Evolutionary conservation across 495 filamentous ascomycete genomes (phyloP), one percentile per base, ranked within the genome.

Genomic region (Aspergillus leporis): DNA sequence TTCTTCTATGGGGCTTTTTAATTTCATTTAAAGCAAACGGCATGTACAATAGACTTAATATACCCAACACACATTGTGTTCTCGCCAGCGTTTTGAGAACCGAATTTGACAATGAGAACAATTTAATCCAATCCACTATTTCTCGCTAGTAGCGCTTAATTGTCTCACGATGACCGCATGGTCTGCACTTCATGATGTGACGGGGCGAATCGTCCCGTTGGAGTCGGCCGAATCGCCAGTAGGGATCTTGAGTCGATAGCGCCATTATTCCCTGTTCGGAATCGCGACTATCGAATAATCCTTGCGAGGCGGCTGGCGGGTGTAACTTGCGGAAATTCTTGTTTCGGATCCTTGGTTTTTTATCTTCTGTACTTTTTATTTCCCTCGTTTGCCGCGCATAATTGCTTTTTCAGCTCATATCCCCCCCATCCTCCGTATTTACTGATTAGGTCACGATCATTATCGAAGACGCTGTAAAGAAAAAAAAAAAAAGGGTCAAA

Each of bases 41-140:
- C 69, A 68, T 77, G 73, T 77, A 76, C 65, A 70, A 77, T 77
- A 77, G 74, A 77, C 68, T 71, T 74, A 75, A 73, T 76, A 77
- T 77, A 77, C 74, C 74, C 71, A 66, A 65, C 73, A 71, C 72
- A 71, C 66, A 67, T 64, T 65, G 43, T 62, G 59, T 66, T 68
- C 53, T 65, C 23, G 38, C 38, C 13, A 41, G 38, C 38, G 38
- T 41, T 41, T 41, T 41, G 14, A 28, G 25, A 28, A 28, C 25
- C 25, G 25, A 16, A 41, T 14, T 14, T 16, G n/a, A 41, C 38
- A 41, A 41, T 41, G 38, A 16, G 38, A 41, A 2, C 38, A 41
- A 41, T 41, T 41, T 41, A 41, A 16, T 41, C 38, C 16, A n/a
- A 5, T n/a, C 12, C 14, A 16, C 38, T 41, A 5, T 41, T n/a